Base-by-base conservation (phyloP, 441 rosid species). In the Populus trichocarpa region DNA sequence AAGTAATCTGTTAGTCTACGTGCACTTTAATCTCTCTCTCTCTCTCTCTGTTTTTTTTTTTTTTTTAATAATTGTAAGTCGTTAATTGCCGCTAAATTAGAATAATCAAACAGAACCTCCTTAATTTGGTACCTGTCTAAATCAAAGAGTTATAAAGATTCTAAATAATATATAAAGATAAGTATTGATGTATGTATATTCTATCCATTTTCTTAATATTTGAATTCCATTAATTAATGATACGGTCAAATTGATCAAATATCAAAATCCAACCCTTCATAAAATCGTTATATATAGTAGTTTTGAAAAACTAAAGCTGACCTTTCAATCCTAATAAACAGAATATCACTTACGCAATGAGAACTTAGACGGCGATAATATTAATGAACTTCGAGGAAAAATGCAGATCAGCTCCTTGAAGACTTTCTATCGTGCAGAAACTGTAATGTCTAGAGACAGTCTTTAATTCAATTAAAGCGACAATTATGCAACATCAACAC, bases 391-490 rank as follows among this genome's bases (percentile, higher is more conserved):
- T 5, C 25, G n/a, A 50, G 23, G 26, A 22, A 7, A 66, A 38
- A 65, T 8, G 4, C 23, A 66, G 66, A n/a, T n/a, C n/a, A 50
- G 59, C 71, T 11, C 46, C 8, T 32, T 9, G 75, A 65, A 42
- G 64, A 63, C 71, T 36, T 25, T 35, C 20, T 0, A 26, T 23
- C 35, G 0, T 50, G 14, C 8, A 66, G 23, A n/a, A 61, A n/a
- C 1, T 61, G 12, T 22, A 9, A 23, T 22, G 66, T 30, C 7
- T n/a, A 30, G 6, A 8, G 25, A 42, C 38, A 28, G 26, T 64
- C 70, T 0, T 14, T 8, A 63, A 63, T 69, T 77, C 70, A 77
- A 64, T 61, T 40, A 77, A 28, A 64, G 69, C 70, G 75, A 64
- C 74, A 71, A 64, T 61, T 25, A 42, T 8, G 53, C 71, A 65